A percentile compares a stretch with the other conserved stretches of the same genome.
Conservation (phyloP, 129 eudicot genomes). For the Erigeron canadensis region DNA sequence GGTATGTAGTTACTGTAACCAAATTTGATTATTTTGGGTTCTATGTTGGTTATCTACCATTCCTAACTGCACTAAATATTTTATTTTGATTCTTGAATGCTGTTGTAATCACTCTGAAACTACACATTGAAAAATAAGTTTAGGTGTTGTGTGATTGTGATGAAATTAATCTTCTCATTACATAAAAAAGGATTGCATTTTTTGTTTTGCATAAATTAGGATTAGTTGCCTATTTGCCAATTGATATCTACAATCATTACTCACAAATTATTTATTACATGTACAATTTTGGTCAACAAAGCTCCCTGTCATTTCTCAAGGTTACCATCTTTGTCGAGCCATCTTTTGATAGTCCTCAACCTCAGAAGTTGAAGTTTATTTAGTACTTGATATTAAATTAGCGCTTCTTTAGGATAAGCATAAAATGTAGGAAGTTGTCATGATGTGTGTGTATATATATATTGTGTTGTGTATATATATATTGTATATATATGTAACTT, state of each 20-base stretch:
- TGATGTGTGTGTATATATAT: no score
- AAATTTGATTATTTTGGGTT: not conserved
- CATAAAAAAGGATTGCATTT: not conserved
- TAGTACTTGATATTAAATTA: not conserved
- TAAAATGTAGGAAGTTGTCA: no score
- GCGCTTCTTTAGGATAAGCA: not conserved
- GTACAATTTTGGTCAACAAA: not conserved
- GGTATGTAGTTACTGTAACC: not conserved
- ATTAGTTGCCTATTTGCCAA: not conserved
- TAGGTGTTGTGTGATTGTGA: not conserved
- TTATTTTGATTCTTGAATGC: not conserved
- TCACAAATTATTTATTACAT: not conserved
- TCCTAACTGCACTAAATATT: not conserved
- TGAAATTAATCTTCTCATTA: not conserved
- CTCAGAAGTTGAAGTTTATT: not conserved
- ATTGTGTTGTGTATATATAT: no score
- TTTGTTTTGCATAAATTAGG: not conserved
- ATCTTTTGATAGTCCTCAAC: not conserved
- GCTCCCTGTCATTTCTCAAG: not conserved
- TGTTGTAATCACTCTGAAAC: not conserved
- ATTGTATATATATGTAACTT: not conserved
- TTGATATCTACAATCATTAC: not conserved
- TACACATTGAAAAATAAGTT: not conserved
- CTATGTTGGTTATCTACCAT: not conserved
- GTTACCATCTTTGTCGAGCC: not conserved